Evolutionary conservation across 1,284 basidiomycete genomes (phyloP).

Genomic region (Gymnopus androsaceus): DNA sequence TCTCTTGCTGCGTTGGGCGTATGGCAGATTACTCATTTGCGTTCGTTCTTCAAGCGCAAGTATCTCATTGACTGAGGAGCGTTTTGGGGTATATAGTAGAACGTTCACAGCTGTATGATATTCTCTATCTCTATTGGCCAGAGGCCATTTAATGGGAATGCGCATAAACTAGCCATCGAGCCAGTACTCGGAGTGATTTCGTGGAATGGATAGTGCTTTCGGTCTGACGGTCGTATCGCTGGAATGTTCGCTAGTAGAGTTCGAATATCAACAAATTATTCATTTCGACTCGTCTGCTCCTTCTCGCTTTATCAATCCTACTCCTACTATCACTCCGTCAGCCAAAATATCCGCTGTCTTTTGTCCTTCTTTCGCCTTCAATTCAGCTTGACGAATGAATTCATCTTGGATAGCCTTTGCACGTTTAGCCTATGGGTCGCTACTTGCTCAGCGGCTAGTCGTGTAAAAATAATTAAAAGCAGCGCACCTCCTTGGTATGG

Average conservation of each 20-base stretch:
- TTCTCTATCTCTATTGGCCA: not conserved
- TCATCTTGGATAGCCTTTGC: conserved; percentile 75
- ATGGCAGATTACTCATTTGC: conserved; percentile 94
- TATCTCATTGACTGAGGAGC: conserved; percentile 82
- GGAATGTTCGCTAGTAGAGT: not conserved
- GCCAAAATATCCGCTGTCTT: conserved; percentile 75
- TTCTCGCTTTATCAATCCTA: conserved; percentile 71
- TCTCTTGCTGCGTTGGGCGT: conserved; percentile 83
- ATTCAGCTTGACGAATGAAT: conserved; percentile 68
- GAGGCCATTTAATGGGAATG: not conserved
- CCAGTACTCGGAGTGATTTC: no score
- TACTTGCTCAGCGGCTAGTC: not conserved
- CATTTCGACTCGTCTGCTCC: conserved; percentile 28
- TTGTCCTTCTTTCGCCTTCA: conserved; percentile 66
- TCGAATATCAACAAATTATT: not conserved
- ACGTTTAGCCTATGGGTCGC: conserved; percentile 61
- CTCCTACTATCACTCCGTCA: conserved; percentile 72
- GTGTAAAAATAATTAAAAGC: not conserved
- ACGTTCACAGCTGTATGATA: not conserved
- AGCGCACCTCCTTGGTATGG: conserved; percentile 82
- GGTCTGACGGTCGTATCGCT: not conserved
- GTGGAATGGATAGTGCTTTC: no score
- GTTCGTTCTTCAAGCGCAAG: conserved; percentile 95
- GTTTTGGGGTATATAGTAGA: not conserved
- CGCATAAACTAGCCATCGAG: no score